phyloP scores from a whole-genome alignment of 495 filamentous ascomycete species.

The Neohortaea acidophila region DNA sequence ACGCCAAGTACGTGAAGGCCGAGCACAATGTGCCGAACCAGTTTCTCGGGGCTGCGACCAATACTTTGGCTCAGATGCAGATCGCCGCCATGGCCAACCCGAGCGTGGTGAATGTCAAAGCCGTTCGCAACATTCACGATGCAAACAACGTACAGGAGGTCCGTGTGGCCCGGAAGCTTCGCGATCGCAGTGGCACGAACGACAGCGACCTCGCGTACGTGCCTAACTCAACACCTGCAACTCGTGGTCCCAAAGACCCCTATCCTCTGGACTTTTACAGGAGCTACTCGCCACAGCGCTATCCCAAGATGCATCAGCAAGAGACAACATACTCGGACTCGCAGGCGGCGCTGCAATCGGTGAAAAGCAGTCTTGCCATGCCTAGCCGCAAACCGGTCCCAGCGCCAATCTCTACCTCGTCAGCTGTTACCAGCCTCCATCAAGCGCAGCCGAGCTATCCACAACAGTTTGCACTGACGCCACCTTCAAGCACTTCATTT shows the following conservation, averaged over 20 bases:
- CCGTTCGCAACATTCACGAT: background rate
- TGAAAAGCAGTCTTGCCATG: background rate
- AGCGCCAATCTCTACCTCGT: background rate
- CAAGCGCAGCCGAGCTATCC: background rate
- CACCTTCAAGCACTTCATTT: background rate
- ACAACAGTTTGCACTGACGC: background rate
- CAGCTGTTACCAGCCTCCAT: no score
- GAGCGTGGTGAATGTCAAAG: background rate
- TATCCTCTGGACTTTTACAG: conserved; percentile 16
- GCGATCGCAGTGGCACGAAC: conserved; percentile 1
- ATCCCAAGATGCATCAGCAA: conserved; percentile 4
- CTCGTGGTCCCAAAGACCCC: conserved; percentile 11
- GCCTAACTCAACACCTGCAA: conserved; percentile 4
- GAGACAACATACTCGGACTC: background rate
- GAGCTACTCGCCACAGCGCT: conserved; percentile 9
- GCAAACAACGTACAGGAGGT: background rate
- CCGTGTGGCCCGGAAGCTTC: background rate
- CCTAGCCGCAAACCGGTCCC: conserved; percentile 1
- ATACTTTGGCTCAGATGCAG: conserved; percentile 3
- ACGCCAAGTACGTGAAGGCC: background rate
- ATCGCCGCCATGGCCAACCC: conserved; percentile 1
- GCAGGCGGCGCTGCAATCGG: background rate
- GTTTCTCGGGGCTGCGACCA: background rate
- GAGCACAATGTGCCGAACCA: background rate
- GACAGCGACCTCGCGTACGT: conserved; percentile 11